Percentiles rank a stretch among this genome's conserved stretches.
phyloP scores from a whole-genome alignment of 2,329 filamentous ascomycete genomes.

The Paraphaeosphaeria minitans region DNA sequence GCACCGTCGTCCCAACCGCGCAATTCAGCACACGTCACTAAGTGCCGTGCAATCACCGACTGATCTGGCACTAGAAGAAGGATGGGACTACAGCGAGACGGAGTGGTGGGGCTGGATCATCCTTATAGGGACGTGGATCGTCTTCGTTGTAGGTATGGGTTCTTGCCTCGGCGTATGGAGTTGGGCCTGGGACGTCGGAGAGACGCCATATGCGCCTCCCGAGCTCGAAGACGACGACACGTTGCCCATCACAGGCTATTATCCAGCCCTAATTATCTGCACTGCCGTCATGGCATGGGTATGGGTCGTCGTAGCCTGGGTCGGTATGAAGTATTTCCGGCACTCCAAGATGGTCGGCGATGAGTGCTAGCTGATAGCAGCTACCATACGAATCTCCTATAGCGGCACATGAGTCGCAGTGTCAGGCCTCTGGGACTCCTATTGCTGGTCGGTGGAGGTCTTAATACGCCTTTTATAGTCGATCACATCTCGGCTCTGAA shows the following conservation, averaged over 20 bases:
- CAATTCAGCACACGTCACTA: constrained; percentile 30
- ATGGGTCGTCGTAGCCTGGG: constrained; percentile 96
- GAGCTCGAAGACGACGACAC: constrained; percentile 95
- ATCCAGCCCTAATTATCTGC: constrained; percentile 89
- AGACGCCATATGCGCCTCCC: constrained; percentile 92
- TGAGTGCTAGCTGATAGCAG: constrained; percentile 44
- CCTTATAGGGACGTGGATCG: constrained; percentile 86
- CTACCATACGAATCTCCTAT: constrained; percentile 8
- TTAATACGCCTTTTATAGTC: constrained; percentile 30
- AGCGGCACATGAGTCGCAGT: constrained; percentile 17
- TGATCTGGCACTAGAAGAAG: constrained; percentile 50
- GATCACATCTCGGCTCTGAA: constrained; percentile 39
- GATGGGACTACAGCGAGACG: constrained; percentile 92
- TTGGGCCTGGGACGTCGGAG: constrained; percentile 98
- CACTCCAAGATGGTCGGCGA: constrained; percentile 87
- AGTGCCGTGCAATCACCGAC: constrained; percentile 30
- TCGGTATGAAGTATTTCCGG: constrained; percentile 99
- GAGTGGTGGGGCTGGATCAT: constrained; percentile 99
- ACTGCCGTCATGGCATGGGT: constrained; percentile 99
- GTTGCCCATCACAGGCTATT: constrained; percentile 94
- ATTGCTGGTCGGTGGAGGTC: constrained; percentile 18
- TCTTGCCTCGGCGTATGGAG: constrained; percentile 94
- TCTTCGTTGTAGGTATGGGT: constrained; percentile 96
- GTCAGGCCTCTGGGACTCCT: constrained; percentile 28
- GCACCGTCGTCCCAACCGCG: constrained; percentile 39